Evolutionary conservation across 2,329 filamentous ascomycete genomes (phyloP), one percentile per base, ranked within the genome.

Genomic region (Clathrospora elynae): DNA sequence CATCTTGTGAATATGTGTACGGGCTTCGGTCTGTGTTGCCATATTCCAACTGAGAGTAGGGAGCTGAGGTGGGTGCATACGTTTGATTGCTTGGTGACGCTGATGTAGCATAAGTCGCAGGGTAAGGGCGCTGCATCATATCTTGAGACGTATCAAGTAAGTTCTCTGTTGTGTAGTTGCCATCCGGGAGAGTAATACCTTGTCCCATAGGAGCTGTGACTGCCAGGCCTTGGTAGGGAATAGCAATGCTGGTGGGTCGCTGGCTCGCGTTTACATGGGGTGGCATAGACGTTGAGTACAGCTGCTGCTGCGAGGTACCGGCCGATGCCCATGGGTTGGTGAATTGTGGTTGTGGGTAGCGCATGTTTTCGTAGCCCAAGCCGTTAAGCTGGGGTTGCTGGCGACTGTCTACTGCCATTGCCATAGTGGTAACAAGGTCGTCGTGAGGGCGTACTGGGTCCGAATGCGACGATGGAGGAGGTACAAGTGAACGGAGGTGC

Each of bases 321-420:
- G 78, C 79, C 42, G 88, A 81, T 33, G 77, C 78, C 91, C 91
- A 96, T 28, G 90, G 90, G 71, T 96, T 93, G 64, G 87, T 90
- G 76, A 96, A 96, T 55, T 93, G 87, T 54, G 87, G 83, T 53
- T 73, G 70, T 46, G 76, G 73, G 73, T 88, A 90, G 59, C 87
- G 84, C 79, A 90, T 84, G 70, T 83, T 79, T 71, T 92, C 88
- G 78, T 92, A 93, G 72, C 83, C 84, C 76, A 95, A 80, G 49
- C 65, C 73, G 69, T 80, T 82, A 81, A 88, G 75, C 84, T 72
- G 71, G 54, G 67, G 57, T 58, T 77, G 88, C 75, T 92, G 90
- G 72, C 90, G 88, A 66, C 84, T 84, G 76, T 96, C 90, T 78
- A 96, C 83, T 73, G 91, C 88, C 90, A 96, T 95, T 76, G 90